phyloP scores from a whole-genome alignment of 1,284 basidiomycete genomes.

The Marasmius fiardii region DNA sequence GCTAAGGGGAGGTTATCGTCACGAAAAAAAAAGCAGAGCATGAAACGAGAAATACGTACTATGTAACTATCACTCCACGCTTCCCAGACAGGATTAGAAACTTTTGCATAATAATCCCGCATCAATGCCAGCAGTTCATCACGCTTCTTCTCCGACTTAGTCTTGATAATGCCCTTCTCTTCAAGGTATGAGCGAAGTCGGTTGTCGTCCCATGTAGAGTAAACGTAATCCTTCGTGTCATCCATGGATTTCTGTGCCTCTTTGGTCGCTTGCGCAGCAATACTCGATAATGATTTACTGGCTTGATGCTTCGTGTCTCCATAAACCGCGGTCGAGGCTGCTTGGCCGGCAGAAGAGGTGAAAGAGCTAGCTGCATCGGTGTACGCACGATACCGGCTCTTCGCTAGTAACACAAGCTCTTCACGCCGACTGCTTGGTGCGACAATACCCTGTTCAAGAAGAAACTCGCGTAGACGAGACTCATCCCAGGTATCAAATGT shows the following conservation, averaged over 20 bases:
- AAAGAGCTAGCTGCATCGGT: constrained; percentile 51
- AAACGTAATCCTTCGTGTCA: constrained; percentile 81
- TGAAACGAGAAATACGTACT: constrained; percentile 37
- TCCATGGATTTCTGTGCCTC: constrained; percentile 60
- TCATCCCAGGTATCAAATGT: constrained; percentile 80
- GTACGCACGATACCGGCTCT: constrained; percentile 64
- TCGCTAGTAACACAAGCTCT: constrained; percentile 75
- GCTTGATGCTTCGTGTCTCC: constrained; percentile 50
- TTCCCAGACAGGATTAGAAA: constrained; percentile 67
- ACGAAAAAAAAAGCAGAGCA: neutral
- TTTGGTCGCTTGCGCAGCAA: constrained; percentile 49
- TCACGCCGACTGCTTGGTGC: constrained; percentile 77
- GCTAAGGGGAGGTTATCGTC: too few species aligned
- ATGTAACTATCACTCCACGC: constrained; percentile 86
- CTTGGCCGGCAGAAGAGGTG: constrained; percentile 48
- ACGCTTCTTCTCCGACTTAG: constrained; percentile 58
- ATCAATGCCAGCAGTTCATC: constrained; percentile 71
- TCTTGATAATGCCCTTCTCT: constrained; percentile 69
- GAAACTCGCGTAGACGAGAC: constrained; percentile 72
- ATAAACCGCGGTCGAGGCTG: constrained; percentile 55
- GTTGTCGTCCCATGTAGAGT: constrained; percentile 85
- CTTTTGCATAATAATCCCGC: constrained; percentile 63
- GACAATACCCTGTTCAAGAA: constrained; percentile 86
- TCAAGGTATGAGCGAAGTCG: constrained; percentile 69
- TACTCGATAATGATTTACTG: constrained; percentile 38